Conservation (phyloP, 495 filamentous ascomycete species). For the Aspergillus steynii region DNA sequence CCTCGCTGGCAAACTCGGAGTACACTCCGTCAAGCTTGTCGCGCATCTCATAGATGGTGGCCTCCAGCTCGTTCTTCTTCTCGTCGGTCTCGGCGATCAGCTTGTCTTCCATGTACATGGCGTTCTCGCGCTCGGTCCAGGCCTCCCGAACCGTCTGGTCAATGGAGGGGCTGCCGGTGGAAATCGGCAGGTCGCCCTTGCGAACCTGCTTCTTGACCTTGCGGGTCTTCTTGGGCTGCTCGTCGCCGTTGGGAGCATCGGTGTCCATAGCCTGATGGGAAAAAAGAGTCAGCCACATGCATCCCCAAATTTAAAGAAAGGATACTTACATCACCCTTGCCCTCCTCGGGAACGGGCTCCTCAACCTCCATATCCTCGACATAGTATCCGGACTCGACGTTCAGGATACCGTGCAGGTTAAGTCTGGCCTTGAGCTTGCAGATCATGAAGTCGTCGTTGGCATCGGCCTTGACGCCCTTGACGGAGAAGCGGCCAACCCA, state of each 20-base stretch:
- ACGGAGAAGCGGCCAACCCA: conserved; percentile 97
- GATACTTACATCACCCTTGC: conserved; percentile 70
- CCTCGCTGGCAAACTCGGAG: conserved; percentile 82
- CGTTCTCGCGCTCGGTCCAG: conserved; percentile 74
- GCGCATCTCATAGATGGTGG: conserved; percentile 92
- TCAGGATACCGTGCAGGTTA: conserved; percentile 94
- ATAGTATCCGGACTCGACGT: conserved; percentile 95
- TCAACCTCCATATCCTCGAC: conserved; percentile 98
- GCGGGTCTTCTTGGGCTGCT: conserved; percentile 85
- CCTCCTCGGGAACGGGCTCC: conserved; percentile 74
- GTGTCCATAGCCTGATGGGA: conserved; percentile 84
- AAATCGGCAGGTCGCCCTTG: conserved; percentile 93
- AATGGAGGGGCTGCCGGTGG: conserved; percentile 75
- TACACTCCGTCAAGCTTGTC: conserved; percentile 93
- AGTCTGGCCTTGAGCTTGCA: conserved; percentile 99
- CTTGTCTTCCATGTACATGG: conserved; percentile 98
- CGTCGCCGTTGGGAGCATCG: conserved; percentile 62
- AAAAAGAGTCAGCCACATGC: background rate
- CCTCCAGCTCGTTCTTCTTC: conserved; percentile 99
- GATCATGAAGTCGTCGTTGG: conserved; percentile 94
- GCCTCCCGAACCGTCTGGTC: conserved; percentile 65
- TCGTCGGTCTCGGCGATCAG: conserved; percentile 97
- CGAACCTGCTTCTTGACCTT: conserved; percentile 99
- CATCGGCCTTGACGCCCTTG: conserved; percentile 82
- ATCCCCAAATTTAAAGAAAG: background rate